These are phyloP conservation scores for Aphanomyces astaci DNA, from an alignment of 352 stramenopile genomes.

Conservation along the genomic window DNA sequence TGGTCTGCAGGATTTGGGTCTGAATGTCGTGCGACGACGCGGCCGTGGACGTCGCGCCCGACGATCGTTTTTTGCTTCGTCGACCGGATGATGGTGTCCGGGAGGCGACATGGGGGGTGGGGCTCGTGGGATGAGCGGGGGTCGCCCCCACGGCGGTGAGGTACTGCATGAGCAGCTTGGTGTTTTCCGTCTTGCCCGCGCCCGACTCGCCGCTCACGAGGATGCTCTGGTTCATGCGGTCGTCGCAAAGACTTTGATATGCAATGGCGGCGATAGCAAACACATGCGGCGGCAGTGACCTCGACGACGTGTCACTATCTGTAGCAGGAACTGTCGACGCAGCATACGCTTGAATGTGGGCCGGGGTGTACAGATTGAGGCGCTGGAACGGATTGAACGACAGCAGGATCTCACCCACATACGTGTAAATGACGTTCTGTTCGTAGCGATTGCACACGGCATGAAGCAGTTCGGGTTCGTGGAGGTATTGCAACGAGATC, in stretches of 20 bases:
- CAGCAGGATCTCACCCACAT: constrained; percentile 78
- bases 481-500: constrained; percentile 70
- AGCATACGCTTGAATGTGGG: constrained; percentile 63
- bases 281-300: constrained; percentile 78
- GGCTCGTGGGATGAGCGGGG: too few species aligned
- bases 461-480: constrained; percentile 76
- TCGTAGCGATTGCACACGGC: constrained; percentile 67
- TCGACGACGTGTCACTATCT: too few species aligned
- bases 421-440: constrained; percentile 79
- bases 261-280: constrained; percentile 86
- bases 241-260: constrained; percentile 57
- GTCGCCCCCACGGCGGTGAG: constrained; percentile 75
- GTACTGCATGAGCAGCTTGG: constrained; percentile 96
- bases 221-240: constrained; percentile 85
- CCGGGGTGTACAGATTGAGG: constrained; percentile 53
- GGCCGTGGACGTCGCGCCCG: too few species aligned
- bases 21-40: too few species aligned
- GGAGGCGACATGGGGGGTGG: too few species aligned
- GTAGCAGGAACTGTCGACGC: constrained; percentile 32
- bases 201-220: constrained; percentile 89
- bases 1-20: constrained; percentile 90
- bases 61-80: too few species aligned
- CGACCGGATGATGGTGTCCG: too few species aligned
- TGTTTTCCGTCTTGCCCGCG: constrained; percentile 93
- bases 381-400: constrained; percentile 78